Evolutionary conservation across 2,329 filamentous ascomycete species (phyloP), one percentile per base, ranked within the genome.

Genomic region (Penicillium sp.): DNA sequence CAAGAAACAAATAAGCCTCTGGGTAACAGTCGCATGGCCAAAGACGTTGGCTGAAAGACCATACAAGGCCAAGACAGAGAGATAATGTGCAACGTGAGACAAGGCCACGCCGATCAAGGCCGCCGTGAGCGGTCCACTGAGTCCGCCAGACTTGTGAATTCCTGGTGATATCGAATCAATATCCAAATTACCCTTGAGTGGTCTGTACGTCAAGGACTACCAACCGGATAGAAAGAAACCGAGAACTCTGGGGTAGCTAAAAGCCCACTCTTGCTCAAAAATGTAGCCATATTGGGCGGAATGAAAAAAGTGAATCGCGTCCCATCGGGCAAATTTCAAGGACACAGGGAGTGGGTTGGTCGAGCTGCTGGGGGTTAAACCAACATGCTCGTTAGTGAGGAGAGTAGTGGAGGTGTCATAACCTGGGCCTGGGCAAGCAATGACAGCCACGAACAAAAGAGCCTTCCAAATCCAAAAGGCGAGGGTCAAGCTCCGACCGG

Each of bases 11-110:
- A 71, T 51, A 51, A 70, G 59, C 40, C 58, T 60, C 36, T 69
- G 67, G n/a, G 61, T 58, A 18, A 60, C 37, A n/a, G 62, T 70
- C n/a, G 67, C 56, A 31, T 62, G 49, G n/a, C 68, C 67, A 51
- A 83, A 84, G 9, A 92, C 64, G 7, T 81, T 71, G 51, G 79
- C 68, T 2, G 87, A 84, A 19, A 96, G 83, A 52, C 79, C 76
- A 71, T 91, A 89, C 13, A 97, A 79, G 10, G 86, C 79, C 37
- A 96, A 61, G 11, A 89, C 87, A 3, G 92, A 91, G 34, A 89
- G 65, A 13, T 92, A 80, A 74, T 99, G 94, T 5, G 87, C 84
- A n/a, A 81, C 46, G 69, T 92, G 88, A 26, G 91, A 87, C 29
- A 96, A 68, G 23, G 77, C 65, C 40, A 94, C 81, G 31, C 85